These are phyloP conservation scores for Heritiera fomes DNA, from an alignment of 345 rosid genomes.

Conservation along the genomic window DNA sequence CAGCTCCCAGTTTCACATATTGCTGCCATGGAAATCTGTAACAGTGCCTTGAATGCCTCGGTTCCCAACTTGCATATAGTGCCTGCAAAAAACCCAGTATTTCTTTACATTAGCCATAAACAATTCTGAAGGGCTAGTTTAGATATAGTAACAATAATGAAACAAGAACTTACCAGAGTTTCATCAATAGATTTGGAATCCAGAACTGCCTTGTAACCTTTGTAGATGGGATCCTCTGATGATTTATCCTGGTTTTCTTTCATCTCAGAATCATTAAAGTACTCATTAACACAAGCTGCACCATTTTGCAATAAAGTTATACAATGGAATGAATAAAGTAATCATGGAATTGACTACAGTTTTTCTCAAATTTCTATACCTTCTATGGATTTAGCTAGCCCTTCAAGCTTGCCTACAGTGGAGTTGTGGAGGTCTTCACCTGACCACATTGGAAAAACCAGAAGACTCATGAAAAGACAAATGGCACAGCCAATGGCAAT, in stretches of 20 bases:
- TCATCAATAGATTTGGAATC: constrained; percentile 83
- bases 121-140: not conserved
- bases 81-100: constrained; percentile 42
- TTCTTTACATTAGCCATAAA: not conserved
- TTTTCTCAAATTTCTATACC: constrained; percentile 31
- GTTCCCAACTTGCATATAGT: constrained; percentile 85
- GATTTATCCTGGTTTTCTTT: constrained; percentile 28
- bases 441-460: constrained; percentile 84
- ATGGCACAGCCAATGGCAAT: constrained; percentile 75
- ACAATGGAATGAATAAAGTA: too few species aligned
- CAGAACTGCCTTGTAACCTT: constrained; percentile 71
- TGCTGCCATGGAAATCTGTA: constrained; percentile 72
- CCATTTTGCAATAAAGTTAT: not conserved
- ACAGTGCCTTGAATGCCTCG: constrained; percentile 61
- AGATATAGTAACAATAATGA: not conserved
- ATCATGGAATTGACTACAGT: not conserved
- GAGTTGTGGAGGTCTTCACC: constrained; percentile 81
- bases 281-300: constrained; percentile 73
- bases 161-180: constrained; percentile 45
- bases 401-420: constrained; percentile 70
- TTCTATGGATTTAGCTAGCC: constrained; percentile 69
- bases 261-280: constrained; percentile 46
- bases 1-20: constrained; percentile 74
- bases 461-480: constrained; percentile 71
- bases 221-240: constrained; percentile 49